These are phyloP conservation scores for Pythium biforme DNA, from an alignment of 352 stramenopile species.

Conservation along the genomic window DNA sequence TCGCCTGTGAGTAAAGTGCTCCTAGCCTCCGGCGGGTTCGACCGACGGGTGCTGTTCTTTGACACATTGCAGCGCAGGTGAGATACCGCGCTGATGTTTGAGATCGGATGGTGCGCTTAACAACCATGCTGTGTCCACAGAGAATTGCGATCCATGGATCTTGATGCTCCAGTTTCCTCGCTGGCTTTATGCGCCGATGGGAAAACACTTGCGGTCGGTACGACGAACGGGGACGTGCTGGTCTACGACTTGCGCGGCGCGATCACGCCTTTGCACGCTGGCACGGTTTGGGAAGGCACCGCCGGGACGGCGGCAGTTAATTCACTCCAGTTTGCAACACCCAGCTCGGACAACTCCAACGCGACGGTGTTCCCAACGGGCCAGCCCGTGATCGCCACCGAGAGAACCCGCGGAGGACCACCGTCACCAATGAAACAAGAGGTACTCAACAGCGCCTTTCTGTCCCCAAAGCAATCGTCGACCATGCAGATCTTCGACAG, in stretches of 20 bases:
- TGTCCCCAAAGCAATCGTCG: not conserved
- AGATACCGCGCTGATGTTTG: too few species aligned
- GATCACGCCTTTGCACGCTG: slow-evolving; percentile 59
- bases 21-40: slow-evolving; percentile 50
- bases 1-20: slow-evolving; percentile 75
- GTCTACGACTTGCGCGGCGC: slow-evolving; percentile 64
- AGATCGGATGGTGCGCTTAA: not conserved
- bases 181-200: slow-evolving; percentile 62
- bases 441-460: not conserved
- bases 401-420: slow-evolving; percentile 27
- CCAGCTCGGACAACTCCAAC: slow-evolving; percentile 33
- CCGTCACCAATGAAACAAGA: slow-evolving; percentile 2
- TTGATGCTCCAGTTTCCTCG: slow-evolving; percentile 55
- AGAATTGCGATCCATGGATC: slow-evolving; percentile 54
- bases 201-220: slow-evolving; percentile 62
- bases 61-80: slow-evolving; percentile 66
- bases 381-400: slow-evolving; percentile 44
- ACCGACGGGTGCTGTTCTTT: slow-evolving; percentile 74
- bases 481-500: slow-evolving; percentile 6
- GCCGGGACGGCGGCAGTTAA: slow-evolving; percentile 31
- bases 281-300: slow-evolving; percentile 34
- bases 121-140: slow-evolving; percentile 18
- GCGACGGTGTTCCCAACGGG: slow-evolving; percentile 34
- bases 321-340: slow-evolving; percentile 58
- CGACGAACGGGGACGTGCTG: slow-evolving; percentile 49